phyloP scores from a whole-genome alignment of 129 eudicot genomes.

The Saposhnikovia divaricata region DNA sequence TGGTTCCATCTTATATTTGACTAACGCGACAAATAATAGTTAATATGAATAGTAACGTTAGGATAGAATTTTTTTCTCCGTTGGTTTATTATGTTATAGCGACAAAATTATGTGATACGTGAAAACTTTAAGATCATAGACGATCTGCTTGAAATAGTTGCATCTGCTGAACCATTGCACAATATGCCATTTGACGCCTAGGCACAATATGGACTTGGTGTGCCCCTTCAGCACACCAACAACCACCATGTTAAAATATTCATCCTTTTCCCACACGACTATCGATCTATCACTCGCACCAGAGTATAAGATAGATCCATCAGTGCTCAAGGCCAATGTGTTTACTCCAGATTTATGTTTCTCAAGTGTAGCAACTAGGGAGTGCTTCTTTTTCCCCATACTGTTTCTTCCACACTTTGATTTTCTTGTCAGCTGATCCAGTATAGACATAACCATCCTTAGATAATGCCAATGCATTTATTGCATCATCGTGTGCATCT shows the following conservation, averaged over 20 bases:
- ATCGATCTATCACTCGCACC: constrained; percentile 54
- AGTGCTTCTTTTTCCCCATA: constrained; percentile 30
- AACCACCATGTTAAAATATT: constrained; percentile 28
- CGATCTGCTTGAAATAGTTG: constrained; percentile 17
- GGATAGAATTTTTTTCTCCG: too few species aligned
- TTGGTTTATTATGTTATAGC: too few species aligned
- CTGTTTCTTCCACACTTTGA: constrained; percentile 49
- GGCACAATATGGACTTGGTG: constrained; percentile 47
- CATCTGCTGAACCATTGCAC: constrained; percentile 61
- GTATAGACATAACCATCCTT: constrained; percentile 48
- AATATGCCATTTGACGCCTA: constrained; percentile 44
- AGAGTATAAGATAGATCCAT: constrained; percentile 43
- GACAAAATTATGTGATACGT: too few species aligned
- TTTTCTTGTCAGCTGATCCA: constrained; percentile 50
- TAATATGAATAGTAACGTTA: too few species aligned
- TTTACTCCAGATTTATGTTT: constrained; percentile 56
- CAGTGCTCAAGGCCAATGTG: constrained; percentile 43
- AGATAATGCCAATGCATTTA: constrained; percentile 43
- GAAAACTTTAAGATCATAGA: too few species aligned
- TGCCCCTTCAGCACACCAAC: constrained; percentile 42
- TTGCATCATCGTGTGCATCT: constrained; percentile 69
- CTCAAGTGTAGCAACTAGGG: constrained; percentile 32
- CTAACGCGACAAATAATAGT: too few species aligned
- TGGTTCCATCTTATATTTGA: too few species aligned
- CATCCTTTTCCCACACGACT: constrained; percentile 45